Conservation (phyloP, 495 filamentous ascomycete genomes). For the Entonaema liquescens region DNA sequence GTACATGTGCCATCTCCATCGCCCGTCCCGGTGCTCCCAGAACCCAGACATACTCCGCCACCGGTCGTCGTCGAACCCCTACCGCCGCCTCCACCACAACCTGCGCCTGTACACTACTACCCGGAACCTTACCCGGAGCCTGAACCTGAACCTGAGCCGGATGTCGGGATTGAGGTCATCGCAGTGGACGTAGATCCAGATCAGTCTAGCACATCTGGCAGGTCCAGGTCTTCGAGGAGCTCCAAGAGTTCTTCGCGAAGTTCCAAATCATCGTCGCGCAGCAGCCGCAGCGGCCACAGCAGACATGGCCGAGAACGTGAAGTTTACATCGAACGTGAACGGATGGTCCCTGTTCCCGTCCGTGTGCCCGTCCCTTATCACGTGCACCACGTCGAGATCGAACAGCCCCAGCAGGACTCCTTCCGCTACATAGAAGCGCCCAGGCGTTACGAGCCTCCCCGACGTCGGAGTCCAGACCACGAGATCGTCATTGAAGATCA, state of each 20-base stretch:
- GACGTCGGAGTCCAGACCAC: conserved; percentile 36
- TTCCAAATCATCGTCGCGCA: conserved; percentile 34
- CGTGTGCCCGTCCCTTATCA: conserved; percentile 49
- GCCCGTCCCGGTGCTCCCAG: conserved; percentile 2
- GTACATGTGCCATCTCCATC: conserved; percentile 44
- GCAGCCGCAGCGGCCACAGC: conserved; percentile 30
- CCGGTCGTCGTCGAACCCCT: conserved; percentile 43
- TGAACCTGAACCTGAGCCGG: conserved; percentile 14
- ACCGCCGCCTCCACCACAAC: conserved; percentile 42
- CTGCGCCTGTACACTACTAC: conserved; percentile 6
- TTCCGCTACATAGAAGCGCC: conserved; percentile 60
- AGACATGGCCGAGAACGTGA: conserved; percentile 49
- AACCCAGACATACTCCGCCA: conserved; percentile 35
- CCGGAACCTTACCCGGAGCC: conserved; percentile 13
- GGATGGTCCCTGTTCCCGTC: conserved; percentile 50
- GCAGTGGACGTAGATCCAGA: conserved; percentile 60
- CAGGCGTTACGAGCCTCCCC: conserved; percentile 39
- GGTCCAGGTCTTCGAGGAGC: conserved; percentile 20
- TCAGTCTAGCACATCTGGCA: conserved; percentile 32
- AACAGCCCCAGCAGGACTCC: conserved; percentile 49
- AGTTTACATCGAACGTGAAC: conserved; percentile 60
- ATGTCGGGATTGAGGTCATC: conserved; percentile 59
- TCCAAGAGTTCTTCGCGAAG: conserved; percentile 42
- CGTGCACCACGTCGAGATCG: conserved; percentile 40
- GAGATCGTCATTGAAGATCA: conserved; percentile 47